Percentiles rank a stretch among this genome's conserved stretches.
Conservation (phyloP, 2,329 filamentous ascomycete species). For the Colletotrichum agaves region DNA sequence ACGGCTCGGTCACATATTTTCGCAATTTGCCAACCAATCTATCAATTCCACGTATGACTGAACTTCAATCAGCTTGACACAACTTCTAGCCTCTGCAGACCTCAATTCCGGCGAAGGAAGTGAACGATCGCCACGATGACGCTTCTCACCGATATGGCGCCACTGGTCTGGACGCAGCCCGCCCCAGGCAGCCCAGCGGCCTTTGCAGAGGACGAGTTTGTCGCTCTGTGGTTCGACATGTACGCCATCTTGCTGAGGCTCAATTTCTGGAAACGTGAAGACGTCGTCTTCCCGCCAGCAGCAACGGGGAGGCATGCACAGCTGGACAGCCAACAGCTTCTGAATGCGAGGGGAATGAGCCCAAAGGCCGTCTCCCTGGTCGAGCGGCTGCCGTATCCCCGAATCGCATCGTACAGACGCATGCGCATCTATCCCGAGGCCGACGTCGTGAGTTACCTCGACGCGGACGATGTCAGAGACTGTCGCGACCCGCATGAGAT, state of each 20-base stretch:
- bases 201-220: constrained; percentile 20
- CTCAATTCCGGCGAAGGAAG: too few species aligned
- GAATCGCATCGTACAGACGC: not conserved
- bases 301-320: constrained; percentile 18
- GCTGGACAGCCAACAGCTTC: not conserved
- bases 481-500: constrained; percentile 25
- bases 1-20: too few species aligned
- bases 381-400: constrained; percentile 25
- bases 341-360: constrained; percentile 1
- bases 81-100: not conserved
- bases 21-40: too few species aligned
- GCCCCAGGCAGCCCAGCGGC: not conserved
- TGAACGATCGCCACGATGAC: not conserved
- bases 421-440: constrained; percentile 16
- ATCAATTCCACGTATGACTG: too few species aligned
- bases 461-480: not conserved
- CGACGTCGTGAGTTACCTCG: constrained; percentile 14
- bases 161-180: constrained; percentile 18
- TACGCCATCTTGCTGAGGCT: constrained; percentile 17
- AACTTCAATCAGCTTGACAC: not conserved
- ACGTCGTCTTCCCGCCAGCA: constrained; percentile 18
- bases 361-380: constrained; percentile 18
- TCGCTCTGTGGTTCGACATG: constrained; percentile 24
- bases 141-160: not conserved
- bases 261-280: constrained; percentile 11